phyloP scores from a whole-genome alignment of 2,329 filamentous ascomycete genomes.

The Zarea fungicola region DNA sequence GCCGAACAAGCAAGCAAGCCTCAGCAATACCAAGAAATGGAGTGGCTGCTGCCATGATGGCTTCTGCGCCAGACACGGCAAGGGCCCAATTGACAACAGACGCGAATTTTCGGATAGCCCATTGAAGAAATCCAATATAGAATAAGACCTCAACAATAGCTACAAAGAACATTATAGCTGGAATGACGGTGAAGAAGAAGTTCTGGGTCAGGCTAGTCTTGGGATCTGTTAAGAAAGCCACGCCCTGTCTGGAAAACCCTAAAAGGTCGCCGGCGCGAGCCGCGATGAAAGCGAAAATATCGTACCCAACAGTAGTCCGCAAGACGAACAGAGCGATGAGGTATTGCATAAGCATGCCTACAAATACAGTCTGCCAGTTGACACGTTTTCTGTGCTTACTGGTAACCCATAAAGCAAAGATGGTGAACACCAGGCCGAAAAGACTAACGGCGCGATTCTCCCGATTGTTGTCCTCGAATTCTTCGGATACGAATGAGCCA shows the following conservation, averaged over 20 bases:
- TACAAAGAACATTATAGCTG: slow-evolving; percentile 94
- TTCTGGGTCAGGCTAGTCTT: slow-evolving; percentile 46
- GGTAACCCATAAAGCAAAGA: slow-evolving; percentile 62
- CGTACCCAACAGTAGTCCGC: slow-evolving; percentile 71
- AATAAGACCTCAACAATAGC: slow-evolving; percentile 83
- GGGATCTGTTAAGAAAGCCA: slow-evolving; percentile 55
- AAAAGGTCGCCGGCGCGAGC: slow-evolving; percentile 67
- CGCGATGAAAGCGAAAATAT: slow-evolving; percentile 89
- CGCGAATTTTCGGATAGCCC: slow-evolving; percentile 84
- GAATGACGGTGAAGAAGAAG: slow-evolving; percentile 76
- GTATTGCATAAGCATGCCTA: slow-evolving; percentile 84
- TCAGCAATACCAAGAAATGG: slow-evolving; percentile 94
- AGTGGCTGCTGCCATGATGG: slow-evolving; percentile 84
- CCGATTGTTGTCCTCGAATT: slow-evolving; percentile 70
- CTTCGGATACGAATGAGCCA: slow-evolving; percentile 68
- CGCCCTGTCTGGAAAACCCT: slow-evolving; percentile 68
- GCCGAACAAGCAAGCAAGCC: slow-evolving; percentile 85
- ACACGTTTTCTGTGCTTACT: slow-evolving; percentile 61
- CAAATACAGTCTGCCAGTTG: slow-evolving; percentile 77
- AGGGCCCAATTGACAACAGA: slow-evolving; percentile 89
- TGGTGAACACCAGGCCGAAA: slow-evolving; percentile 69
- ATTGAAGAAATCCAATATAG: slow-evolving; percentile 76
- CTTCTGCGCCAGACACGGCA: slow-evolving; percentile 81
- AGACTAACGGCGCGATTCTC: slow-evolving; percentile 75
- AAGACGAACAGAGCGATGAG: slow-evolving; percentile 85